A percentile compares a stretch with the other conserved stretches of the same genome.
Evolutionary conservation across 306 rosid genomes (phyloP).

Genomic region (Vigna reflexopilosa): DNA sequence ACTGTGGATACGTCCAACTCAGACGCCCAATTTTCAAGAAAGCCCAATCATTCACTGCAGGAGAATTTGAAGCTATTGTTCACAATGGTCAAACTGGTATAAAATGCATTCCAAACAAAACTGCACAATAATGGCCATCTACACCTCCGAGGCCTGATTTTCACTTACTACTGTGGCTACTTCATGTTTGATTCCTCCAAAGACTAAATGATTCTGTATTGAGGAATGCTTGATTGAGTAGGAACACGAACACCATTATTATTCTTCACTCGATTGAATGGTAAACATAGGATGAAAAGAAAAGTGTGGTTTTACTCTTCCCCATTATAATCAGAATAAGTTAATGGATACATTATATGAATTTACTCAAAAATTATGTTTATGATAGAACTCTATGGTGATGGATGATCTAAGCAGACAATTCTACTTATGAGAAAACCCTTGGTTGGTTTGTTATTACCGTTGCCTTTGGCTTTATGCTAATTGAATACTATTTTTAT

Average conservation of each 20-base stretch:
- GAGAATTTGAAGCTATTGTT: constrained; percentile 63
- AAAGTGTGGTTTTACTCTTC: not conserved
- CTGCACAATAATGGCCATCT: not conserved
- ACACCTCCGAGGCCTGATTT: not conserved
- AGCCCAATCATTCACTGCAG: constrained; percentile 53
- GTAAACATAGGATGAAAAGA: constrained; percentile 12
- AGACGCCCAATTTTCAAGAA: constrained; percentile 64
- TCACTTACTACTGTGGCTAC: constrained; percentile 1
- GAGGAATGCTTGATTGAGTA: constrained; percentile 22
- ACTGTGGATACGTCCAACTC: constrained; percentile 76
- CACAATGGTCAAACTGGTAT: constrained; percentile 54
- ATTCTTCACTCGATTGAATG: constrained; percentile 14
- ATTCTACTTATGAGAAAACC: not conserved
- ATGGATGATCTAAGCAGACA: not conserved
- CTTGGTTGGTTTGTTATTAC: not conserved
- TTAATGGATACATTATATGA: not conserved
- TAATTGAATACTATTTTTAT: not conserved
- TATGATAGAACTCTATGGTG: not conserved
- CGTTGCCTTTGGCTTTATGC: not conserved
- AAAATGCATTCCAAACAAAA: not conserved
- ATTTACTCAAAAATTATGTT: not conserved
- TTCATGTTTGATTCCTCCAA: constrained; percentile 20
- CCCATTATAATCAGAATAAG: not conserved
- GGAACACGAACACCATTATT: constrained; percentile 29
- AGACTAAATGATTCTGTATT: constrained; percentile 7